Base-by-base conservation (phyloP, 169 alveolate species). In the Eimeria praecox region DNA sequence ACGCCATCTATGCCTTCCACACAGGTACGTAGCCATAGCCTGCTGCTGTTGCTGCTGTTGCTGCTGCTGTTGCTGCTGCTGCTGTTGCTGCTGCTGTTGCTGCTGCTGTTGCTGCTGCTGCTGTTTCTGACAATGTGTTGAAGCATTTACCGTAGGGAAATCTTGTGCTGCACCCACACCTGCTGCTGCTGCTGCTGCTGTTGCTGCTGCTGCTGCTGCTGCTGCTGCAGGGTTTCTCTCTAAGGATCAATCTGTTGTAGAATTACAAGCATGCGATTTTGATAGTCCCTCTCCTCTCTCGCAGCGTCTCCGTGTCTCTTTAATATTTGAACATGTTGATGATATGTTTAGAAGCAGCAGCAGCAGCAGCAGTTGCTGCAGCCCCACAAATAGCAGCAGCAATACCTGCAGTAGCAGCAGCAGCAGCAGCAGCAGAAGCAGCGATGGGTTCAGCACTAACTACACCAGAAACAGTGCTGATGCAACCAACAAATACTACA, bases 211-310 rank as follows among this genome's bases (percentile, higher is more conserved):
- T 83, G 44, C 75, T 83, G 91, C 91, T 52, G 46, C 52, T 52
- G 71, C 91, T 49, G 91, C 77, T n/a, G 44, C 91, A 83, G 91
- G 91, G 71, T 83, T 83, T 83, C 75, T 83, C 30, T 52, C 91
- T 9, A 12, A 6, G 56, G 75, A 83, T 3, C 77, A 83, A 52
- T 54, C 91, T 24, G 91, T 83, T 44, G 54, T 83, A 18, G 91
- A 83, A 52, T 56, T 83, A 54, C 42, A n/a, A 10, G 75, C 30
- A 2, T 30, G 54, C 18, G 91, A 83, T 30, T 20, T 83, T 12
- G 91, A 83, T n/a, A 54, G 77, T 4, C 75, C 91, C 4, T 10
- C 44, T 9, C 91, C 91, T 6, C 73, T 83, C 1, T 22, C 91
- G 42, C 91, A 83, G 73, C 75, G 77, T 12, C 91, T 83, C 24